Percentiles rank a stretch among this genome's conserved stretches.
Evolutionary conservation across 495 filamentous ascomycete genomes (phyloP).

Genomic region (Trichoderma virens): DNA sequence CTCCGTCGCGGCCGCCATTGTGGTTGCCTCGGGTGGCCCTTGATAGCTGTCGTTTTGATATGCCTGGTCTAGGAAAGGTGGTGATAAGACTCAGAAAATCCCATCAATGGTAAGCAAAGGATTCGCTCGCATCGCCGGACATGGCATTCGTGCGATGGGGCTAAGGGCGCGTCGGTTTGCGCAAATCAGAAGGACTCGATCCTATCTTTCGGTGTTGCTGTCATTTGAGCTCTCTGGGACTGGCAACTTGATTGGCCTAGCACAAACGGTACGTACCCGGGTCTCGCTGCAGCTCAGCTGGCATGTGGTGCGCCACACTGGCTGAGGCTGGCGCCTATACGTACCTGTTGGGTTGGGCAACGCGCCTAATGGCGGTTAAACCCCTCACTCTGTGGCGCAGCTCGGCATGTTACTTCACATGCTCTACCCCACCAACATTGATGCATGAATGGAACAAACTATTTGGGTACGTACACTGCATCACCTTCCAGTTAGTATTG

Average conservation of each 20-base stretch:
- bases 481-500: too few relatives aligned
- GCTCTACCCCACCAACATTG: neutral
- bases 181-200: neutral
- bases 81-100: neutral
- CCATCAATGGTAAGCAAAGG: neutral
- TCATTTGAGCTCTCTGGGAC: neutral
- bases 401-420: neutral
- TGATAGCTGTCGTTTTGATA: neutral
- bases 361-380: neutral
- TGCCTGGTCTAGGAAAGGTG: neutral
- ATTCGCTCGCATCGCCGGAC: neutral
- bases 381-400: neutral
- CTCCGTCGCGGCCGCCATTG: conserved; percentile 21
- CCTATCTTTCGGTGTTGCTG: neutral
- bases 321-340: neutral
- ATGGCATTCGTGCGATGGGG: neutral
- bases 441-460: neutral
- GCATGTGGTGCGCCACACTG: neutral
- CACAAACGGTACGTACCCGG: neutral
- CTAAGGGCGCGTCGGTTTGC: neutral
- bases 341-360: neutral
- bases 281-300: neutral
- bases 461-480: conserved; percentile 2
- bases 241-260: neutral
- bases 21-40: neutral